Conservation (phyloP, 331 rosid species). For the Telfairia occidentalis region DNA sequence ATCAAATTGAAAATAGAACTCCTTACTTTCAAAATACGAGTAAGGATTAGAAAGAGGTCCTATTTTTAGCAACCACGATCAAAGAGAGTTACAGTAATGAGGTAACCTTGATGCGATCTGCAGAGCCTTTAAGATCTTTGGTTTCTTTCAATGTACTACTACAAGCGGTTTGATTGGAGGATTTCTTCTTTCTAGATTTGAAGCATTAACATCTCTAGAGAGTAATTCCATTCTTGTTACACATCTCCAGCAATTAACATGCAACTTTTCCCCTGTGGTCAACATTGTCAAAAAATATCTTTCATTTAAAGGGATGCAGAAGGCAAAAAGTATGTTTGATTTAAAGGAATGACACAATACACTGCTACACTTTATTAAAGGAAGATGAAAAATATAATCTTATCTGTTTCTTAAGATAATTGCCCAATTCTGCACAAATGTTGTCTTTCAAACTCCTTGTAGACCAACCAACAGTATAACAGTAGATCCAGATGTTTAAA, state of each 20-base stretch:
- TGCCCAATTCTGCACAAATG: constrained; percentile 83
- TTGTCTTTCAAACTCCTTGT: constrained; percentile 99
- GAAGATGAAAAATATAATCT: not conserved
- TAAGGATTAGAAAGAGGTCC: constrained; percentile 6
- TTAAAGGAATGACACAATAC: not conserved
- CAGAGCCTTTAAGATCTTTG: constrained; percentile 42
- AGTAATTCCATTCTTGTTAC: constrained; percentile 18
- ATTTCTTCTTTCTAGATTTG: constrained; percentile 34
- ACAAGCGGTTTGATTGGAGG: constrained; percentile 30
- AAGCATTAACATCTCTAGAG: no score
- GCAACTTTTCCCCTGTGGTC: constrained; percentile 79
- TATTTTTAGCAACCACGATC: not conserved
- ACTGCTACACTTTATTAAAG: not conserved
- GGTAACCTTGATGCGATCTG: constrained; percentile 56
- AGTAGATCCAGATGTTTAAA: constrained; percentile 68
- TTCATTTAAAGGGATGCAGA: constrained; percentile 15
- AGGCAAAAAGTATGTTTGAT: not conserved
- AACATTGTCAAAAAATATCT: constrained; percentile 15
- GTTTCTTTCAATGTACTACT: constrained; percentile 50
- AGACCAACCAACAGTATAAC: constrained; percentile 90
- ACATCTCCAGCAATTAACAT: constrained; percentile 96
- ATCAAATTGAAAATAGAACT: constrained; percentile 67
- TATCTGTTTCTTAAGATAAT: constrained; percentile 69
- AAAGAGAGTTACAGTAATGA: constrained; percentile 18
- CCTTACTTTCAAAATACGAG: constrained; percentile 43